Evolutionary conservation across 495 filamentous ascomycete genomes (phyloP), one percentile per base, ranked within the genome.

Genomic region (Tricharina praecox): DNA sequence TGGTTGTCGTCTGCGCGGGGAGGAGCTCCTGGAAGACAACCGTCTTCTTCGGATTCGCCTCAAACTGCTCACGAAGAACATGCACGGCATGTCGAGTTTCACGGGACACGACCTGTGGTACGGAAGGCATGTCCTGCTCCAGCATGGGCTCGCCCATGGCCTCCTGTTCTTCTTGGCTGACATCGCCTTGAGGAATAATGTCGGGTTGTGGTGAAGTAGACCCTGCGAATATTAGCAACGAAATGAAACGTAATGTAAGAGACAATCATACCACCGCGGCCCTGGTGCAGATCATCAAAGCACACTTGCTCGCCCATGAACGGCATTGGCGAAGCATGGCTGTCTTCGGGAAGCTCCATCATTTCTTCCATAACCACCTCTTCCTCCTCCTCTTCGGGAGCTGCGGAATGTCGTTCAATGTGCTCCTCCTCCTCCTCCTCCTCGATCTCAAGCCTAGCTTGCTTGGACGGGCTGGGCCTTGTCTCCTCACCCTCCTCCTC

Each of bases 11-110:
- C 41, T 67, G 62, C 65, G 88, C 82, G 0, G 90, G 90, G 1
- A 94, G 71, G 37, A 97, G 71, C 30, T 94, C 83, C 61, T 94
- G 85, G 73, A 96, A 97, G 15, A 85, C 67, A 4, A 93, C 82
- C 32, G 71, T 71, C 4, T 73, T 70, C 60, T 86, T 59, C n/a
- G 30, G 47, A n/a, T 44, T 45, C 0, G 52, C 56, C 39, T 60
- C 52, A 52, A 97, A 87, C 30, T 80, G 73, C 47, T 93, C 83
- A 32, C 90, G 81, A 11, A 96, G 76, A 21, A 97, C 76, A 63
- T 96, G 90, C 16, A 97, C 90, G 23, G 90, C 90, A 55, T 93
- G 85, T 66, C 87, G 86, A 35, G 92, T 96, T 49, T 85, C 85
- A 28, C 86, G 62, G 0, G 87, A 93, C 33, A 61, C 45, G 36